A percentile compares a stretch with the other conserved stretches of the same genome.
phyloP scores from a whole-genome alignment of 169 alveolate genomes.

The Plasmodium yoelii region DNA sequence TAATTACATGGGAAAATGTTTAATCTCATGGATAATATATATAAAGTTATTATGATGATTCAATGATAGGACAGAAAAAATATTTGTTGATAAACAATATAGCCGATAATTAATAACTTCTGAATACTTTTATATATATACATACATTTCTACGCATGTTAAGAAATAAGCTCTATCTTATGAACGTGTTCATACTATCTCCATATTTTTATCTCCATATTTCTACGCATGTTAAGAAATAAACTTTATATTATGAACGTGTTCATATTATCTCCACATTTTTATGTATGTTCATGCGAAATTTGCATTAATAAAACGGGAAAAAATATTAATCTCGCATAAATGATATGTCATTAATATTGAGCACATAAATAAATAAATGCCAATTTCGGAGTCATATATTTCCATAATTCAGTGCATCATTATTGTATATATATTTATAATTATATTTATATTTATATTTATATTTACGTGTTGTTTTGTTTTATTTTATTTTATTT shows the following conservation, averaged over 20 bases:
- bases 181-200: neutral
- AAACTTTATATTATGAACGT: neutral
- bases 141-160: neutral
- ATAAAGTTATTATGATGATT: conserved; percentile 60
- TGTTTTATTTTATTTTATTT: neutral
- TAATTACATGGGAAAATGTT: too few relatives aligned
- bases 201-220: neutral
- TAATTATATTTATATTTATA: too few relatives aligned
- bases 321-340: too few relatives aligned
- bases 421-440: neutral
- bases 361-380: too few relatives aligned
- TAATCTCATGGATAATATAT: conserved; percentile 5
- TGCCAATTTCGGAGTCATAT: too few relatives aligned
- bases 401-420: neutral
- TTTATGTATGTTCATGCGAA: neutral
- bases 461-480: too few relatives aligned
- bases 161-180: conserved; percentile 4
- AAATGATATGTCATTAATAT: too few relatives aligned
- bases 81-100: conserved; percentile 38
- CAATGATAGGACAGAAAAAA: conserved; percentile 74
- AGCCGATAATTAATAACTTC: conserved; percentile 48
- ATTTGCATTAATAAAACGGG: too few relatives aligned
- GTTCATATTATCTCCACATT: neutral
- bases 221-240: conserved; percentile 4
- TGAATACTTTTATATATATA: conserved; percentile 27